Conservation (phyloP, 495 filamentous ascomycete species). For the Penicillium canariense region DNA sequence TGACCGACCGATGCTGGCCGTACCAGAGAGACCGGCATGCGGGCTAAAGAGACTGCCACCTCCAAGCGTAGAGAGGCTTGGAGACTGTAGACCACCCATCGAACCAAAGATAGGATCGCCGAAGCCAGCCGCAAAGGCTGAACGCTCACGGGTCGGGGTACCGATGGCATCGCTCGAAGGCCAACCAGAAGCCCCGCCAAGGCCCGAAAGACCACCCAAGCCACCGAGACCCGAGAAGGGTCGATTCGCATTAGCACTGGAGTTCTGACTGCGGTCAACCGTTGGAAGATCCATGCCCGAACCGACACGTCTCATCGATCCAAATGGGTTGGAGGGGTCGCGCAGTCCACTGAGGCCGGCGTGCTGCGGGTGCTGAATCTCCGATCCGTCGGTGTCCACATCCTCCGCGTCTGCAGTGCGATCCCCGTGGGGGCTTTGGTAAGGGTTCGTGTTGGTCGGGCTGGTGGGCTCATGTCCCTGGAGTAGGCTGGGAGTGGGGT, state of each 20-base stretch:
- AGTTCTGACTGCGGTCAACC: conserved; percentile 83
- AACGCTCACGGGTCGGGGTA: conserved; percentile 76
- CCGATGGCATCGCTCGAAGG: conserved; percentile 55
- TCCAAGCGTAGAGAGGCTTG: conserved; percentile 61
- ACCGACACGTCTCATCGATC: conserved; percentile 46
- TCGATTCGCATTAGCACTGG: conserved; percentile 71
- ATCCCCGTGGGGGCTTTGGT: conserved; percentile 87
- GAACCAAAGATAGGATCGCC: conserved; percentile 70
- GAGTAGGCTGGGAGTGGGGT: conserved; percentile 54
- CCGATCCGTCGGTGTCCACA: conserved; percentile 56
- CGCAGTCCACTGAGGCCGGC: conserved; percentile 56
- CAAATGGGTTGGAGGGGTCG: conserved; percentile 49
- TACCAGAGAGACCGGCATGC: conserved; percentile 43
- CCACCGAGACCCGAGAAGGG: conserved; percentile 66
- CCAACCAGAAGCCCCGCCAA: conserved; percentile 64
- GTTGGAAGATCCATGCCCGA: conserved; percentile 60
- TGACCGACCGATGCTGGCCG: conserved; percentile 61
- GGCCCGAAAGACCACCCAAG: conserved; percentile 54
- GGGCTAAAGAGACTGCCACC: conserved; percentile 55
- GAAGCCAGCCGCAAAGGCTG: conserved; percentile 64
- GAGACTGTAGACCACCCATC: conserved; percentile 72
- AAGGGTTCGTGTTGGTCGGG: conserved; percentile 97
- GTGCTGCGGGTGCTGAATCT: conserved; percentile 54
- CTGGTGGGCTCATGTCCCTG: conserved; percentile 70
- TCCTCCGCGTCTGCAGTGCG: conserved; percentile 60